These are phyloP conservation scores for Artemisia tridentata DNA, from an alignment of 129 eudicot species.

Conservation along the genomic window DNA sequence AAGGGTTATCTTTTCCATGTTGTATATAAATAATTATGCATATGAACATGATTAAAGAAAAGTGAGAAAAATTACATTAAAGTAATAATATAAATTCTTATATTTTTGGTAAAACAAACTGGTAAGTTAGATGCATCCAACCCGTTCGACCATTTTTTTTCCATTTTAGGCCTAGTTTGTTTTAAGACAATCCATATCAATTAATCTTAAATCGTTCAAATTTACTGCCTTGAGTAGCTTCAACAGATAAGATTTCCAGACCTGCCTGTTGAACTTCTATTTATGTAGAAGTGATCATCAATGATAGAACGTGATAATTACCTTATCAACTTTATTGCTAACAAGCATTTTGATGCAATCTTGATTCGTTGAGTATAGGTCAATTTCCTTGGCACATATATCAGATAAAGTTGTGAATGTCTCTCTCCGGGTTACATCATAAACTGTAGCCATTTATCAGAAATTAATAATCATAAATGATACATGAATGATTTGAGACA, in stretches of 20 bases:
- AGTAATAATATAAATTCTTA: too few species aligned
- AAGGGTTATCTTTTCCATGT: too few species aligned
- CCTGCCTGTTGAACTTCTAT: neutral
- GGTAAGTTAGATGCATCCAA: too few species aligned
- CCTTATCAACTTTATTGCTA: slow-evolving; percentile 98
- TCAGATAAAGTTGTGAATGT: slow-evolving; percentile 84
- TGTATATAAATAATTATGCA: too few species aligned
- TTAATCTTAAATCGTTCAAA: neutral
- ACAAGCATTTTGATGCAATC: slow-evolving; percentile 99
- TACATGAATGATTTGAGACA: neutral
- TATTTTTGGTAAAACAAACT: too few species aligned
- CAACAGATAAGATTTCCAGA: neutral
- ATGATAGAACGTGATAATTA: slow-evolving; percentile 15
- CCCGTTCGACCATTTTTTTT: too few species aligned
- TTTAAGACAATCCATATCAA: too few species aligned
- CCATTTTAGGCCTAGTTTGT: too few species aligned
- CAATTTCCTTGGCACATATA: slow-evolving; percentile 89
- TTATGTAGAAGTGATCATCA: slow-evolving; percentile 3
- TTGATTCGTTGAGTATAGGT: slow-evolving; percentile 83
- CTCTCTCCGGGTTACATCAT: slow-evolving; percentile 88
- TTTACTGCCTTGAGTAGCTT: neutral
- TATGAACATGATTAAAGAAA: too few species aligned
- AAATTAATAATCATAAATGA: slow-evolving; percentile 16
- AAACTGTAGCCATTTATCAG: slow-evolving; percentile 46
- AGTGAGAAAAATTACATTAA: too few species aligned